Conservation (phyloP, 73 alveolate genomes). For the Tetrahymena malaccensis region DNA sequence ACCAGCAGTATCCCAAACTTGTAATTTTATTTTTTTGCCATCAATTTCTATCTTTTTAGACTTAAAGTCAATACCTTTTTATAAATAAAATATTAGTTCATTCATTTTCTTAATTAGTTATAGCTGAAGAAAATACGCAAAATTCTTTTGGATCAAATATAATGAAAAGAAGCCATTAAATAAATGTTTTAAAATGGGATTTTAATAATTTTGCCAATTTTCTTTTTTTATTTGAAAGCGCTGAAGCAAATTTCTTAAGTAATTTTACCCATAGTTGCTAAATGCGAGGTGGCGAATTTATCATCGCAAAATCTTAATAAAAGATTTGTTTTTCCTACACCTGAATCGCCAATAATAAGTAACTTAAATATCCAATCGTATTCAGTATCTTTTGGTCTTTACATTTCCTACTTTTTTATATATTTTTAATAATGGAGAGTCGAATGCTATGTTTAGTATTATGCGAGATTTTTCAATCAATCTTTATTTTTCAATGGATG, state of each 20-base stretch:
- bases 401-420: neutral
- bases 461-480: neutral
- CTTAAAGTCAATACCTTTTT: conserved; percentile 42
- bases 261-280: conserved; percentile 45
- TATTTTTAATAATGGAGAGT: neutral
- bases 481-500: neutral
- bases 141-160: neutral
- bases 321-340: conserved; percentile 59
- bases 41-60: conserved; percentile 49
- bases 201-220: neutral
- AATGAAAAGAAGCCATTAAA: neutral
- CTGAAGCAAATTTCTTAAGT: too few relatives aligned
- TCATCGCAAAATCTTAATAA: conserved; percentile 51
- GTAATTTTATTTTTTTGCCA: conserved; percentile 41
- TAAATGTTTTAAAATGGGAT: too few relatives aligned
- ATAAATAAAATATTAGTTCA: neutral
- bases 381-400: neutral
- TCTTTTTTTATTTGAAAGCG: neutral
- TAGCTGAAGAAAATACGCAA: neutral
- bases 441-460: neutral
- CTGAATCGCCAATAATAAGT: conserved; percentile 59
- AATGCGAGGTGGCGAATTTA: conserved; percentile 43
- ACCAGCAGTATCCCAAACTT: conserved; percentile 49
- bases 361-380: conserved; percentile 52
- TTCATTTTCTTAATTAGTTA: neutral